These are phyloP conservation scores for Bretschneidera sinensis DNA, from an alignment of 345 rosid species.

Conservation along the genomic window DNA sequence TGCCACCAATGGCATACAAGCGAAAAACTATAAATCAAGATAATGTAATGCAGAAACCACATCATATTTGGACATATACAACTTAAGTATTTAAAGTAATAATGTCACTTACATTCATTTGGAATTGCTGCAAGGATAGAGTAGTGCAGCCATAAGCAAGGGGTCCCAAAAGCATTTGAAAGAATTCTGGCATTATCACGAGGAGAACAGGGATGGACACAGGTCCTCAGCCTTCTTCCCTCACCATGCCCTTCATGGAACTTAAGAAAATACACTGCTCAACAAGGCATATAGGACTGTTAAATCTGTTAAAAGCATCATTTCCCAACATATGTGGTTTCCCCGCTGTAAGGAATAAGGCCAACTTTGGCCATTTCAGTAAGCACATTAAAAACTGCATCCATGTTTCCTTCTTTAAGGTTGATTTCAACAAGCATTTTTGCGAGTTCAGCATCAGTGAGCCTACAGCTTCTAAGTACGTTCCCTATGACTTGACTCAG, in stretches of 20 bases:
- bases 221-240: background rate
- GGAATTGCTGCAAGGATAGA: background rate
- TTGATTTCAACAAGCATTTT: conserved; percentile 72
- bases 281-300: too few species aligned
- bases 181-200: background rate
- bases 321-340: background rate
- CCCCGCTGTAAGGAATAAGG: conserved; percentile 57
- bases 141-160: background rate
- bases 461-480: conserved; percentile 63
- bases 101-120: background rate
- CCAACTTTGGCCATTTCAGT: conserved; percentile 87
- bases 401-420: conserved; percentile 84
- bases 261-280: background rate
- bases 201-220: background rate
- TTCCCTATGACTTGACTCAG: conserved; percentile 46
- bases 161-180: too few species aligned
- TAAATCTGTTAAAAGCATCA: background rate
- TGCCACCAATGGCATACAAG: background rate
- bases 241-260: background rate
- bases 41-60: background rate
- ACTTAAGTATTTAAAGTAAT: too few species aligned
- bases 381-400: conserved; percentile 60
- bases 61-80: too few species aligned
- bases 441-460: conserved; percentile 69
- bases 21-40: background rate